Percentiles rank a stretch among this genome's conserved stretches.
These are phyloP conservation scores for Cryphonectria naterciae DNA, from an alignment of 2,329 filamentous ascomycete genomes.

Conservation along the genomic window DNA sequence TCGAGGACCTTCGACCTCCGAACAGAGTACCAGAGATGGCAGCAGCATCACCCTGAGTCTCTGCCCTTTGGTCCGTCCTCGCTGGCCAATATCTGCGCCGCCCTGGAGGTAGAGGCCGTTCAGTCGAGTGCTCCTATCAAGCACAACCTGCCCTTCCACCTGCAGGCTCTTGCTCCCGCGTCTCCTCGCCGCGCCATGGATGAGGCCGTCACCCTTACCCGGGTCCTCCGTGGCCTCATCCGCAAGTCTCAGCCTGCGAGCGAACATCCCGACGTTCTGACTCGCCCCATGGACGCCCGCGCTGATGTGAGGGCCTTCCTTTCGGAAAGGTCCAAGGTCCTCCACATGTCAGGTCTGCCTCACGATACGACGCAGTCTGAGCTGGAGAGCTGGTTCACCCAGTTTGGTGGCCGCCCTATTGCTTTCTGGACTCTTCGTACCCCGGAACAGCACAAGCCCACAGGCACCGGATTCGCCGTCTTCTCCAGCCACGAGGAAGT, in stretches of 20 bases:
- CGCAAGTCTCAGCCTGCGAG: conserved; percentile 93
- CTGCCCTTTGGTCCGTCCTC: conserved; percentile 95
- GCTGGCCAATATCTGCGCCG: conserved; percentile 96
- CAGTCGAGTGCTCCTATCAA: conserved; percentile 98
- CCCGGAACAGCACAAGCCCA: conserved; percentile 99
- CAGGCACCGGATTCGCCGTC: conserved; percentile 94
- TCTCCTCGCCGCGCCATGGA: conserved; percentile 97
- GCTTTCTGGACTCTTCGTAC: conserved; percentile 98
- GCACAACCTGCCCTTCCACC: conserved; percentile 96
- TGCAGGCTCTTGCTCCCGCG: conserved; percentile 92
- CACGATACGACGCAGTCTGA: conserved; percentile 99
- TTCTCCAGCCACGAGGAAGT: conserved; percentile 99
- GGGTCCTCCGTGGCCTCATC: conserved; percentile 89
- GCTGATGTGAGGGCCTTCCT: conserved; percentile 96
- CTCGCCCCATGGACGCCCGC: conserved; percentile 92
- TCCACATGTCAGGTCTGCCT: conserved; percentile 95
- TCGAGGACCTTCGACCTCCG: conserved; percentile 95
- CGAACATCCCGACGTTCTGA: conserved; percentile 93
- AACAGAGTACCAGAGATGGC: conserved; percentile 98
- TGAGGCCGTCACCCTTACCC: conserved; percentile 90
- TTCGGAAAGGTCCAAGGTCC: conserved; percentile 93
- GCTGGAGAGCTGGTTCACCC: conserved; percentile 98
- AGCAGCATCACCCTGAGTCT: conserved; percentile 96
- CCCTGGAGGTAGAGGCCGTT: conserved; percentile 95
- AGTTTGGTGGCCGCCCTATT: conserved; percentile 96